phyloP scores from a whole-genome alignment of 192 early-diverging fungal species.

The Dimargaris cristalligena region DNA sequence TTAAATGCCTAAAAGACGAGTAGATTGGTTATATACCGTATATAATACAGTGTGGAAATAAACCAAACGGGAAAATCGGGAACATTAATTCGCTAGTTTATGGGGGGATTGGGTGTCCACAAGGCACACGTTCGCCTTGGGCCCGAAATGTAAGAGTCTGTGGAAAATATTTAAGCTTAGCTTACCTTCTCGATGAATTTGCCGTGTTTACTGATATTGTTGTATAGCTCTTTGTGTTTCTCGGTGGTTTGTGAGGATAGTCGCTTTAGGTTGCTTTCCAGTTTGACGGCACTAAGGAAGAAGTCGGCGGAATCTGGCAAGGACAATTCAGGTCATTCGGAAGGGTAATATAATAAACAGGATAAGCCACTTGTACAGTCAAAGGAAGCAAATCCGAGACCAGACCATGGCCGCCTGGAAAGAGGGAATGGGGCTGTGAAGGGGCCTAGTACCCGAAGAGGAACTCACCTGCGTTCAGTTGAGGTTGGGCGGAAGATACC shows the following conservation, averaged over 20 bases:
- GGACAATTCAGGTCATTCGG: no score
- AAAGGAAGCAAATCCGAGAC: no score
- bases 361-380: no score
- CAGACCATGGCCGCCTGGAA: no score
- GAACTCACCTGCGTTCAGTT: slow-evolving; percentile 18
- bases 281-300: slow-evolving; percentile 13
- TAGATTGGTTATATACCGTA: no score
- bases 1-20: slow-evolving; percentile 48
- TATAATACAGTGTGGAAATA: background rate
- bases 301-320: no score
- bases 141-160: slow-evolving; percentile 14
- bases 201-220: slow-evolving; percentile 41
- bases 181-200: slow-evolving; percentile 57
- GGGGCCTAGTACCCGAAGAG: no score
- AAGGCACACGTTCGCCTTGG: slow-evolving; percentile 2
- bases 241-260: slow-evolving; percentile 21
- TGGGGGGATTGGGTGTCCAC: no score
- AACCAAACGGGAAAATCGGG: background rate
- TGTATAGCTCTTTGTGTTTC: slow-evolving; percentile 47
- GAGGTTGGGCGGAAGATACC: slow-evolving; percentile 24
- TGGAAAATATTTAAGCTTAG: background rate
- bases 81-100: no score
- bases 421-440: no score
- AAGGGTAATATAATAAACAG: no score
- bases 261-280: slow-evolving; percentile 17